phyloP scores from a whole-genome alignment of 2,329 filamentous ascomycete genomes.

The Amphichorda felina region DNA sequence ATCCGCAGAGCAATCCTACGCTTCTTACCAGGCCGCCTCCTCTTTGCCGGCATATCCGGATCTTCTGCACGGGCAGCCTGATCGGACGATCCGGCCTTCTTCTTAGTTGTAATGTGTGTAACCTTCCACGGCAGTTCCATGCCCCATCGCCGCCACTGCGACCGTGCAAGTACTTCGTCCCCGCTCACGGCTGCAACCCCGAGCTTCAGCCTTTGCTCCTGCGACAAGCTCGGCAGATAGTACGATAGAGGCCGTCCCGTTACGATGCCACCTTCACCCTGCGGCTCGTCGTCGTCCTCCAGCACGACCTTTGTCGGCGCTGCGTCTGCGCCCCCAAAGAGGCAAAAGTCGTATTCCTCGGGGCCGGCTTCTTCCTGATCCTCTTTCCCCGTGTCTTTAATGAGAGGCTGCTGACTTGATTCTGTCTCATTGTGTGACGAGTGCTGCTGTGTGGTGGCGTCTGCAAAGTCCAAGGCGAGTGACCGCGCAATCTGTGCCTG shows the following conservation, averaged over 20 bases:
- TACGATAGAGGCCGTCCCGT: slow-evolving; percentile 29
- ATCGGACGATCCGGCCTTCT: slow-evolving; percentile 5
- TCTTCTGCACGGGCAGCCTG: slow-evolving; percentile 7
- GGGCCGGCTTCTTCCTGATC: slow-evolving; percentile 11
- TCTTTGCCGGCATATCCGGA: slow-evolving; percentile 14
- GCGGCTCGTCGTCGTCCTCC: slow-evolving; percentile 24
- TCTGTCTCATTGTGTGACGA: slow-evolving; percentile 1
- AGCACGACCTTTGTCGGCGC: slow-evolving; percentile 33
- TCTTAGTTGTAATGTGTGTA: slow-evolving; percentile 24
- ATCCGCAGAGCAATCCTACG: slow-evolving; percentile 38
- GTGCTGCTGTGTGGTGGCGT: slow-evolving; percentile 1
- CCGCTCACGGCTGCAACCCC: slow-evolving; percentile 35
- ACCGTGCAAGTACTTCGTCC: slow-evolving; percentile 34
- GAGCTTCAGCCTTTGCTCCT: slow-evolving; percentile 25
- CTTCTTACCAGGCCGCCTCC: slow-evolving; percentile 44
- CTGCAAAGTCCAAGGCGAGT: slow-evolving; percentile 22
- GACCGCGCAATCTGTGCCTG: slow-evolving; percentile 35
- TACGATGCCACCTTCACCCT: slow-evolving; percentile 22
- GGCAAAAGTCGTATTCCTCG: slow-evolving; percentile 42
- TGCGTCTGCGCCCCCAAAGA: slow-evolving; percentile 38
- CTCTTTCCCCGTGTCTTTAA: too few species aligned
- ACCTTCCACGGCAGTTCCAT: slow-evolving; percentile 51
- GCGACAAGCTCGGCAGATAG: slow-evolving; percentile 32
- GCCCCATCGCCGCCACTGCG: slow-evolving; percentile 38
- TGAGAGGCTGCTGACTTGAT: not conserved